Evolutionary conservation across 1,284 basidiomycete genomes (phyloP), one percentile per base, ranked within the genome.

Genomic region (Chalciporus piperatoides): DNA sequence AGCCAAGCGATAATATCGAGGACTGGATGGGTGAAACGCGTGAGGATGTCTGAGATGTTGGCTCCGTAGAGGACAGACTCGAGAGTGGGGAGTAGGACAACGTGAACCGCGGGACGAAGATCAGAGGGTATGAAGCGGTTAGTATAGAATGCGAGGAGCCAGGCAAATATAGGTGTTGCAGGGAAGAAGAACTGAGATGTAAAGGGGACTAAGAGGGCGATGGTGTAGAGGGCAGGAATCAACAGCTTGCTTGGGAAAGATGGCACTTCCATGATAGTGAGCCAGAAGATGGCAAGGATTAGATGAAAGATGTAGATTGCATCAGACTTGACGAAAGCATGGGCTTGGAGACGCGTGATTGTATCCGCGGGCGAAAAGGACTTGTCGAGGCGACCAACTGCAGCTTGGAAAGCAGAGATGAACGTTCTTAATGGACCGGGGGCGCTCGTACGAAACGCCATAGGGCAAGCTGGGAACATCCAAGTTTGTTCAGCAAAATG

Each of bases 11-110:
- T 64, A 54, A 99, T 80, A 67, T 99, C 96, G 45, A 99, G 81
- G 21, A 92, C 59, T 3, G 94, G 91, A 62, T 97, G 90, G 2
- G 95, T 97, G 70, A 86, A 93, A 15, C 93, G 81, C 3, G 95
- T 98, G 54, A 98, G 84, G 63, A 98, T 88, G 69, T 97, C 94
- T 30, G 91, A 94, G 55, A 98, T 95, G 72, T 97, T 98, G 44
- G 93, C 95, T 9, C 96, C 96, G 67, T 97, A 98, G 25, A 97
- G 77, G 27, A 97, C 92, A 8, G 89, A 86, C 68, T 99, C 96
- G 48, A 98, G 81, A 0, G 95, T 96, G 0, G 96, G 96, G 3
- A 98, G 82, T 23, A 98, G 79, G 9, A 90, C 87, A 49, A 99
- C 95, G 59, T 91, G 95, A 46, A 97, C 92, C 17, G 77, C 73